These are phyloP conservation scores for Suillus subaureus DNA, from an alignment of 768 basidiomycete genomes.

Conservation along the genomic window DNA sequence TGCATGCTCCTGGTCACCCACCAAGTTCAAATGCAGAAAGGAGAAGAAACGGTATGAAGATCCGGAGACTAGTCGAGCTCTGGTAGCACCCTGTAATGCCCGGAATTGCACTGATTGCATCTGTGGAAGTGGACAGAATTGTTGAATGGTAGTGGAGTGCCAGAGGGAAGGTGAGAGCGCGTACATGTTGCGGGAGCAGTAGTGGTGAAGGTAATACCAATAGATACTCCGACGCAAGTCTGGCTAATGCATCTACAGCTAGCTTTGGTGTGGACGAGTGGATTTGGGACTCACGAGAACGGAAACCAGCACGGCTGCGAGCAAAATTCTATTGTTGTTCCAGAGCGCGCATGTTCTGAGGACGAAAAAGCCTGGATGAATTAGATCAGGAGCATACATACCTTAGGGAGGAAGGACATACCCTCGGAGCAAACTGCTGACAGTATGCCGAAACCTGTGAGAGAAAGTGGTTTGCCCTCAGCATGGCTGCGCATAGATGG, in stretches of 20 bases:
- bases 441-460: not conserved
- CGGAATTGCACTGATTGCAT: not conserved
- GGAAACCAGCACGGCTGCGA: not conserved
- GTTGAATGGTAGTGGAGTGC: not conserved
- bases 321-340: not conserved
- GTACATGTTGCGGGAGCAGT: not conserved
- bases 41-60: not conserved
- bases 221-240: not conserved
- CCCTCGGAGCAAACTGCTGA: not conserved
- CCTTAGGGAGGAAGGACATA: not conserved
- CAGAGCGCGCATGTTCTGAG: not conserved
- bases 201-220: not conserved
- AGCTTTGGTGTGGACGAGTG: not conserved
- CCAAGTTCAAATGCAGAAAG: not conserved
- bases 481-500: not conserved
- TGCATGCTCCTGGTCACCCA: not conserved
- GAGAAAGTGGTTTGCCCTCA: not conserved
- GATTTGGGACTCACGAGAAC: not conserved
- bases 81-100: constrained; percentile 3
- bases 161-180: no score
- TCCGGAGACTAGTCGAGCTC: not conserved
- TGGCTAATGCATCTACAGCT: not conserved
- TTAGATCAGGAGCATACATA: not conserved
- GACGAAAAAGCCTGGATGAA: not conserved
- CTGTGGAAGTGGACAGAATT: not conserved